Conservation (phyloP, 164 flowering plant species). For the Santalum album region DNA sequence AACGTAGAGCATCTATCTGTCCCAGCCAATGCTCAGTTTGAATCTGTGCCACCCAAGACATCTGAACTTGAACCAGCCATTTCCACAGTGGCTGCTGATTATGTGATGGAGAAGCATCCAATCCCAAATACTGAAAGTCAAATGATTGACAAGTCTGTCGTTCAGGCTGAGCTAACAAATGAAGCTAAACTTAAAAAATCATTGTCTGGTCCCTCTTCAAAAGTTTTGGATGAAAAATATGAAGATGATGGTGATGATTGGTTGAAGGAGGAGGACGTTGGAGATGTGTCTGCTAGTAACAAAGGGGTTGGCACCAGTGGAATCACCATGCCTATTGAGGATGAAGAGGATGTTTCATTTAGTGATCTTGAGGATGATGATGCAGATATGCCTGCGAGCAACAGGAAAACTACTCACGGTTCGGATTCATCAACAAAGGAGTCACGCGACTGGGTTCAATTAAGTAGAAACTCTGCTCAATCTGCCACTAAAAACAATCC, state of each 20-base stretch:
- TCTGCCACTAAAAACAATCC: slow-evolving; percentile 23
- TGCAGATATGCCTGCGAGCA: slow-evolving; percentile 29
- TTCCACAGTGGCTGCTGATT: slow-evolving; percentile 18
- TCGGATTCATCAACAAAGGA: slow-evolving; percentile 51
- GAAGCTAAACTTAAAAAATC: slow-evolving; percentile 8
- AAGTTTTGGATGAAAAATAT: slow-evolving; percentile 16
- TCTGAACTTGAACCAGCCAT: slow-evolving; percentile 17
- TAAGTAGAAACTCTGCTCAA: slow-evolving; percentile 39
- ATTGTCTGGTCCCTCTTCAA: slow-evolving; percentile 15
- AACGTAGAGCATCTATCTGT: slow-evolving; percentile 31
- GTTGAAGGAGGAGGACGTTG: slow-evolving; percentile 54
- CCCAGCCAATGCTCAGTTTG: slow-evolving; percentile 22
- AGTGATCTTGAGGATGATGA: slow-evolving; percentile 94
- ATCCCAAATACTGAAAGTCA: slow-evolving; percentile 32
- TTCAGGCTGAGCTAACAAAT: slow-evolving; percentile 29
- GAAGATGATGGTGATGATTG: slow-evolving; percentile 69
- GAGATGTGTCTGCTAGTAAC: too few relatives aligned
- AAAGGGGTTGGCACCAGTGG: slow-evolving; percentile 24
- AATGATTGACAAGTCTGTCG: slow-evolving; percentile 53
- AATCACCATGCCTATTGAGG: slow-evolving; percentile 27
- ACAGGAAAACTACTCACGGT: slow-evolving; percentile 32
- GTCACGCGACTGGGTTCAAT: slow-evolving; percentile 68
- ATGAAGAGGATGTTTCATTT: slow-evolving; percentile 62
- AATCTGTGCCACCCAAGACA: slow-evolving; percentile 14
- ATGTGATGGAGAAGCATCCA: slow-evolving; percentile 47